Base-by-base conservation (phyloP, 805 yeast genomes). In the Lachancea waltii region DNA sequence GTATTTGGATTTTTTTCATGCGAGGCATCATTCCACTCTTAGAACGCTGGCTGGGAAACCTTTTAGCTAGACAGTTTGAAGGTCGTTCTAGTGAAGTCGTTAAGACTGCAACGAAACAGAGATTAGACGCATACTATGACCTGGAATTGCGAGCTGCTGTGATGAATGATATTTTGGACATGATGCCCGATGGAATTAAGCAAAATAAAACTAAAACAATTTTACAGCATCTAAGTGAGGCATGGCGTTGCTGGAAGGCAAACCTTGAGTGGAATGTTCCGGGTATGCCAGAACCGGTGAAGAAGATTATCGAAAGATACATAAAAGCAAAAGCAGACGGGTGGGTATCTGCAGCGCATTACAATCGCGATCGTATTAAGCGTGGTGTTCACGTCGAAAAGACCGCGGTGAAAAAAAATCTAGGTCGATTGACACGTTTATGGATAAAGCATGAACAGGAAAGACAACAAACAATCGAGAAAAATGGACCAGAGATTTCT, bases 221-320 rank as follows among this genome's bases (percentile, higher is more conserved):
- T 37, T 62, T 92, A 33, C 97, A 92, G 53, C 99, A 92, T 61
- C 68, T 92, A 41, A 84, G 95, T 55, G 98, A 92, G 60, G 98
- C 98, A 0, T 92, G 99, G 99, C 69, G 98, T 58, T 92, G 97
- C 59, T 92, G 99, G 99, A 92, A 92, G 59, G 98, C 98, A 2
- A 90, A 92, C 54, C 82, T 92, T 42, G 95, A 97, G 0, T 92
- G 97, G 97, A 79, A 85, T 49, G 97, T 92, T 11, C 95, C 95
- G 1, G 97, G 97, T 0, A 68, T 92, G 63, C 98, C 99, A 2
- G 82, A 74, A 37, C 97, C 97, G 0, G 76, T 92, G 18, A 92
- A 80, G 48, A 75, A 77, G 30, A 85, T 92, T 26, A 89, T 92
- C 44, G 81, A 85, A 53, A 74, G 95, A 31, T 92, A 92, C 53